A percentile compares a stretch with the other conserved stretches of the same genome.
Conservation (phyloP, 2,329 filamentous ascomycete species). For the Pseudogymnoascus sp. region DNA sequence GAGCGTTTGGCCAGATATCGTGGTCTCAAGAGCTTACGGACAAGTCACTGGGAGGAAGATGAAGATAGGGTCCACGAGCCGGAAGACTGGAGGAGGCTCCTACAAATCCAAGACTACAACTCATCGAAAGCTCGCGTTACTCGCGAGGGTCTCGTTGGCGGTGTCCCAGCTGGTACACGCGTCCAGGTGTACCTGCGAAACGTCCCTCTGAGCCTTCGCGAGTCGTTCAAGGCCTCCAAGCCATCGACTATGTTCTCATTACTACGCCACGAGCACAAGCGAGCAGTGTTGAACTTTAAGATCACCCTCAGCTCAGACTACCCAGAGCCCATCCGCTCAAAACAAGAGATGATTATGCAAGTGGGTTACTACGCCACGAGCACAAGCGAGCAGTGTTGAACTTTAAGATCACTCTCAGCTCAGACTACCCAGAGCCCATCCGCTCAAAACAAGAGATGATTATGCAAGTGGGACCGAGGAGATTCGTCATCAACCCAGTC, state of each 20-base stretch:
- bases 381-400: constrained; percentile 89
- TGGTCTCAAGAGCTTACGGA: constrained; percentile 83
- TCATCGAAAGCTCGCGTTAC: constrained; percentile 67
- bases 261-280: constrained; percentile 90
- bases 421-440: constrained; percentile 65
- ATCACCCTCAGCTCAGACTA: constrained; percentile 76
- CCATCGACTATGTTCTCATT: constrained; percentile 81
- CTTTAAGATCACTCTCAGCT: constrained; percentile 77
- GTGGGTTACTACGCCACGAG: constrained; percentile 85
- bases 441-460: constrained; percentile 90
- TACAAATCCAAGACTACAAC: constrained; percentile 85
- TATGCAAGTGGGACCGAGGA: constrained; percentile 80
- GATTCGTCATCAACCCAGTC: constrained; percentile 80
- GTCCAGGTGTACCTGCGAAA: constrained; percentile 69
- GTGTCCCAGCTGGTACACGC: constrained; percentile 73
- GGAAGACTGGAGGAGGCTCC: constrained; percentile 76
- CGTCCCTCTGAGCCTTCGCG: constrained; percentile 45
- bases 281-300: constrained; percentile 80
- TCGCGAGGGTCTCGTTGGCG: constrained; percentile 80
- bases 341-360: constrained; percentile 86
- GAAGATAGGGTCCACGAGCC: constrained; percentile 84
- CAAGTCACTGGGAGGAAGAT: constrained; percentile 79
- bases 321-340: constrained; percentile 71
- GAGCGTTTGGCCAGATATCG: constrained; percentile 82
- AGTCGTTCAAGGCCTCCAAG: constrained; percentile 42